Percentiles rank a stretch among this genome's conserved stretches.
Evolutionary conservation across 75 land plant species (phyloP).

Genomic region (Pinus tabuliformis): DNA sequence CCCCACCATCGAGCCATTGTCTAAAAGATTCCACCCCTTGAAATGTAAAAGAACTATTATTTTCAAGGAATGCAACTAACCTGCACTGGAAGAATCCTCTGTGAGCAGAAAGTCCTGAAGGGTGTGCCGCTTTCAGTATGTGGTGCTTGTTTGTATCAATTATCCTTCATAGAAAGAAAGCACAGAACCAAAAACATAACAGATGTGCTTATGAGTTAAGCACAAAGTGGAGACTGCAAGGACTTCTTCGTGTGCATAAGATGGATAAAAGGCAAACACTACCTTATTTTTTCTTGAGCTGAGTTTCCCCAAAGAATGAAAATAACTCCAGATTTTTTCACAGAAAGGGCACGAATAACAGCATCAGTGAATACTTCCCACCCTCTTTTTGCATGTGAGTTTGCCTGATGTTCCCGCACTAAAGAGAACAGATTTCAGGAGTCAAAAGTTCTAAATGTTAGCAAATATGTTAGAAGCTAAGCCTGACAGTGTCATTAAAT

Average conservation of each 20-base stretch:
- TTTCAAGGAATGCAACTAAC: slow-evolving; percentile 28
- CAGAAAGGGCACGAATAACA: slow-evolving; percentile 74
- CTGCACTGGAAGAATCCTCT: slow-evolving; percentile 97
- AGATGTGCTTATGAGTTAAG: not conserved
- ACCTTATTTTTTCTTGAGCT: slow-evolving; percentile 92
- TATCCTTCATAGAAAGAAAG: slow-evolving; percentile 31
- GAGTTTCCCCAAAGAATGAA: slow-evolving; percentile 98
- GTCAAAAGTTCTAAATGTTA: too few relatives aligned
- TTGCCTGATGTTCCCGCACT: slow-evolving; percentile 89
- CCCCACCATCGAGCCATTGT: too few relatives aligned
- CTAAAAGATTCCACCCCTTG: too few relatives aligned
- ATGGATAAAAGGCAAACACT: not conserved
- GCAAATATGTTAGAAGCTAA: too few relatives aligned
- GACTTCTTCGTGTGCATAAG: not conserved
- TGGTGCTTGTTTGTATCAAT: slow-evolving; percentile 79
- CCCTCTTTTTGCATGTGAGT: slow-evolving; percentile 97
- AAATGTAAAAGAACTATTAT: not conserved
- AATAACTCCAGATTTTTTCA: slow-evolving; percentile 72
- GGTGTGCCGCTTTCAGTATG: slow-evolving; percentile 91
- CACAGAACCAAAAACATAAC: not conserved
- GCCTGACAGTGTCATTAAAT: too few relatives aligned
- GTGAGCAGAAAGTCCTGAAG: slow-evolving; percentile 96
- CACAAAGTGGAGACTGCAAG: not conserved
- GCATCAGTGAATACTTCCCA: slow-evolving; percentile 99
- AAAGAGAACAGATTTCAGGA: not conserved